A percentile compares a stretch with the other conserved stretches of the same genome.
Conservation (phyloP, 805 yeast genomes). For the Jamesozyma spencerorum region DNA sequence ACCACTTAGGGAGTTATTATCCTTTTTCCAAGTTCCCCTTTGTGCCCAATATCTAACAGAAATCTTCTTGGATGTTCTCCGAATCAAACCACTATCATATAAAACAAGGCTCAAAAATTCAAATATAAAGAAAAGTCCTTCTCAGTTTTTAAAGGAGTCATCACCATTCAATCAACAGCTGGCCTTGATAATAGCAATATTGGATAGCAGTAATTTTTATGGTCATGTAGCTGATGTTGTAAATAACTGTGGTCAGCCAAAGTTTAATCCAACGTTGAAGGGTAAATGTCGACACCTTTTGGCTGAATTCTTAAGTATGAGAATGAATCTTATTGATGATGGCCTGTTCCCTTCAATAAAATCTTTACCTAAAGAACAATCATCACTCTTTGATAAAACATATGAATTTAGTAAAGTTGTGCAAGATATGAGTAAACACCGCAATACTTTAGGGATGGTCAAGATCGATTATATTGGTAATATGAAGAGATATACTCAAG, state of each 20-base stretch:
- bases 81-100: constrained; percentile 51
- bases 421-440: constrained; percentile 32
- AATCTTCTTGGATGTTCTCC: constrained; percentile 56
- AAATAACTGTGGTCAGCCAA: constrained; percentile 6
- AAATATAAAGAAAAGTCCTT: constrained; percentile 13
- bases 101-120: constrained; percentile 7
- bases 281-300: constrained; percentile 56
- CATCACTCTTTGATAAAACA: constrained; percentile 14
- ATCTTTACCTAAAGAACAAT: neutral
- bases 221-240: constrained; percentile 33
- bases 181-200: constrained; percentile 47
- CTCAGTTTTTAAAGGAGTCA: constrained; percentile 35
- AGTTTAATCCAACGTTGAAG: constrained; percentile 33
- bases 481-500: constrained; percentile 17
- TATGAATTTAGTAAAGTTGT: constrained; percentile 42
- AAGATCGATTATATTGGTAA: constrained; percentile 19
- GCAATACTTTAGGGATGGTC: constrained; percentile 31
- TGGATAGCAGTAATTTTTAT: constrained; percentile 49
- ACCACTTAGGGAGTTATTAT: constrained; percentile 48
- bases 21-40: constrained; percentile 51
- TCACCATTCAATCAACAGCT: constrained; percentile 51
- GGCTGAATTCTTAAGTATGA: constrained; percentile 49
- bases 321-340: constrained; percentile 39
- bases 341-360: constrained; percentile 5
- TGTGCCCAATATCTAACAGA: constrained; percentile 60